Percentiles rank a stretch among this genome's conserved stretches.
Conservation (phyloP, 495 filamentous ascomycete species). For the Bacidia gigantensis region DNA sequence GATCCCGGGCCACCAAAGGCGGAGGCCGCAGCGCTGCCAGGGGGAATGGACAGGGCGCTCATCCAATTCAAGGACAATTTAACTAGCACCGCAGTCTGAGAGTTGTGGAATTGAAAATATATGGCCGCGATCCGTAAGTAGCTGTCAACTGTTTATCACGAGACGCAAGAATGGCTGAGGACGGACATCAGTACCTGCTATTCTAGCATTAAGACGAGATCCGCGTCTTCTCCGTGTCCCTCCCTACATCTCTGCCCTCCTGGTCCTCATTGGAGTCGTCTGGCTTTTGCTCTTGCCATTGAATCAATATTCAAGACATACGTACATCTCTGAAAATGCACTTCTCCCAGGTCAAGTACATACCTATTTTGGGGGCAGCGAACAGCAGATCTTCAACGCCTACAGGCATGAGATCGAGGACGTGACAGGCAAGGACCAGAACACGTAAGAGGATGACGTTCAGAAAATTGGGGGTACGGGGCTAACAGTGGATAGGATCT, state of each 20-base stretch:
- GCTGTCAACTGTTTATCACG: background rate
- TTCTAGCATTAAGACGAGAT: constrained; percentile 43
- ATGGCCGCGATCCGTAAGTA: constrained; percentile 19
- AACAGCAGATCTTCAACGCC: constrained; percentile 87
- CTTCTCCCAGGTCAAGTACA: constrained; percentile 92
- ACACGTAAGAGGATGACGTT: constrained; percentile 26
- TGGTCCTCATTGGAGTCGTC: constrained; percentile 71
- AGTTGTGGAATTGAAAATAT: too few species aligned
- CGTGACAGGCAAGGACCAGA: constrained; percentile 38
- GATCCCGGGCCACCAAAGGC: too few species aligned
- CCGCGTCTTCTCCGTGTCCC: constrained; percentile 57
- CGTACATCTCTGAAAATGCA: constrained; percentile 96
- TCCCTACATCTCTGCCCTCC: constrained; percentile 75
- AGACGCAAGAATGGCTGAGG: background rate
- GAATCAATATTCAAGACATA: constrained; percentile 78
- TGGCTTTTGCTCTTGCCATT: constrained; percentile 92
- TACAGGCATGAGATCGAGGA: constrained; percentile 74
- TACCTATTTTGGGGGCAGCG: constrained; percentile 91
- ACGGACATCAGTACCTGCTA: constrained; percentile 13
- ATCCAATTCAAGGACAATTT: too few species aligned
- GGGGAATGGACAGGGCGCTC: too few species aligned
- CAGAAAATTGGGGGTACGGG: constrained; percentile 27
- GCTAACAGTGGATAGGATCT: constrained; percentile 32
- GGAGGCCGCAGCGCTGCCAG: too few species aligned
- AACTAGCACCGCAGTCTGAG: too few species aligned